Evolutionary conservation across 208 protist species (phyloP), one percentile per base, ranked within the genome.

Genomic region (Trypanosomatidae sp.): DNA sequence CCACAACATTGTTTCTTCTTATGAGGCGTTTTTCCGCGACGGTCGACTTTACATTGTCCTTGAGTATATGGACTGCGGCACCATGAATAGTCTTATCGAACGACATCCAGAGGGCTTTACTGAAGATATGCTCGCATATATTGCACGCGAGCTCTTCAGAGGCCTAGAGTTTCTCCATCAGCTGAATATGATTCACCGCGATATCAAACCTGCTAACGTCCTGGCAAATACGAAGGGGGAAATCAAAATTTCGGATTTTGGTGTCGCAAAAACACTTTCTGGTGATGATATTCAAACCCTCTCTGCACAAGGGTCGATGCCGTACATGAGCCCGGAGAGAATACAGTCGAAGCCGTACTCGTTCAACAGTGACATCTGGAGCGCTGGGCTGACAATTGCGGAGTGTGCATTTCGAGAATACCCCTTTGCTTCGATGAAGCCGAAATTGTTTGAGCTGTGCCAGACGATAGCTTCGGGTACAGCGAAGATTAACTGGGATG

Each of bases 201-300:
- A 99, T 66, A 91, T 99, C 52, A 99, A 99, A 72, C 98, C 98
- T 17, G 94, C 91, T 30, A 99, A 99, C 80, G 85, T 99, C 28
- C 84, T 99, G 22, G 87, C 98, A 44, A 99, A 99, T 84, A 90
- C 85, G 9, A 92, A 97, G 17, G 98, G 98, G 59, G 83, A 96
- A 33, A 89, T 99, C 22, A 99, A 99, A 83, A 94, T 99, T 15
- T 97, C 95, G 10, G 98, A 99, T 80, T 99, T 99, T 85, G 98
- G 98, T 22, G 91, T 99, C 0, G 96, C 97, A 17, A 94, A 94
- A 68, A 93, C 77, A 15, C 92, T 95, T 76, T 91, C 83, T 49
- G 89, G 87, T 43, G 88, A 78, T 7, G 87, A 94, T 71, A 72
- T 89, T 39, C 82, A 95, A 71, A 97, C 92, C 19, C 73, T 95